phyloP scores from a whole-genome alignment of 768 basidiomycete species.

The Phaeotremella skinneri region DNA sequence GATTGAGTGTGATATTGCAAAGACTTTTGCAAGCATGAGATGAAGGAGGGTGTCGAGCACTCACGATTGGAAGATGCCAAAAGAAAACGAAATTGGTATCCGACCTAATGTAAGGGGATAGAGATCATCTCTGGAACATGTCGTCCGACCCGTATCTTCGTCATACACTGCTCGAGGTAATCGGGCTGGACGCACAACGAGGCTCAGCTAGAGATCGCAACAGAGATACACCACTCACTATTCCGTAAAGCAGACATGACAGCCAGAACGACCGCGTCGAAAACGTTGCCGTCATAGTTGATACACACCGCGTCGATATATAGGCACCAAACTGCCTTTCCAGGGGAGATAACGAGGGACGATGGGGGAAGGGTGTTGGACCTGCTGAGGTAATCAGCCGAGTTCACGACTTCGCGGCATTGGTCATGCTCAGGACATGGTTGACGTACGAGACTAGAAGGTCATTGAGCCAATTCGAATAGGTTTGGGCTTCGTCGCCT shows the following conservation, averaged over 20 bases:
- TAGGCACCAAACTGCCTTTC: constrained; percentile 84
- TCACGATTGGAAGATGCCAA: constrained; percentile 79
- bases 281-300: constrained; percentile 94
- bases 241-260: constrained; percentile 83
- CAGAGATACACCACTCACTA: constrained; percentile 57
- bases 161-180: constrained; percentile 71
- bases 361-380: constrained; percentile 64
- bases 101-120: constrained; percentile 35
- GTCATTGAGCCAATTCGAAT: constrained; percentile 79
- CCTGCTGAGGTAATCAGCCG: constrained; percentile 52
- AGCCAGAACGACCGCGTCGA: constrained; percentile 83
- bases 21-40: not conserved
- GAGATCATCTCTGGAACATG: constrained; percentile 57
- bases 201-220: not conserved
- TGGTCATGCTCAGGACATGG: too few species aligned
- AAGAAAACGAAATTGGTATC: constrained; percentile 58
- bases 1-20: constrained; percentile 1
- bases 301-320: constrained; percentile 94
- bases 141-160: constrained; percentile 63
- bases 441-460: constrained; percentile 66
- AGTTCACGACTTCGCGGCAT: not conserved
- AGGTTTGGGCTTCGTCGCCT: constrained; percentile 85
- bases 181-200: constrained; percentile 59
- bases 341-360: constrained; percentile 74
- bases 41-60: constrained; percentile 39